phyloP scores from a whole-genome alignment of 108 stramenopile genomes.

The Fragilaria radians region DNA sequence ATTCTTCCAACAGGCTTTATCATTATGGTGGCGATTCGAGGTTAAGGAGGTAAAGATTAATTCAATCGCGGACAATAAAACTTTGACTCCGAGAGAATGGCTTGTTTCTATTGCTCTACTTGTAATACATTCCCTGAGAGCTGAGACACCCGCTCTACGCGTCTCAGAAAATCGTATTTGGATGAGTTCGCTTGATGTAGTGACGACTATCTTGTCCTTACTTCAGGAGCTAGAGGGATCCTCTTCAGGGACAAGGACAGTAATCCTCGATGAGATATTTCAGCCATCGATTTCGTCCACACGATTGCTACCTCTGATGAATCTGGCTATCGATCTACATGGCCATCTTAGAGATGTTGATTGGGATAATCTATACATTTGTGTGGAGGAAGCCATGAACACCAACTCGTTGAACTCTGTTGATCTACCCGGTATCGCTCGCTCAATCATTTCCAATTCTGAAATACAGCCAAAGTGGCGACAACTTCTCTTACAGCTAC shows the following conservation, averaged over 20 bases:
- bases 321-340: neutral
- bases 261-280: neutral
- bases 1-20: conserved; percentile 4
- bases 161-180: conserved; percentile 4
- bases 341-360: neutral
- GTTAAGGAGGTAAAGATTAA: neutral
- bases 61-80: neutral
- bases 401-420: neutral
- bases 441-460: neutral
- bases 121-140: neutral
- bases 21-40: neutral
- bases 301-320: neutral
- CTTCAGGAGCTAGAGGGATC: neutral
- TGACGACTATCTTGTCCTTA: conserved; percentile 3
- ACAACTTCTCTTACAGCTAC: neutral
- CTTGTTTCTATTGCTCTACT: neutral
- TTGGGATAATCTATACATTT: neutral
- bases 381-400: neutral
- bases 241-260: neutral
- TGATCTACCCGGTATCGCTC: conserved; percentile 7
- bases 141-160: neutral
- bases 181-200: conserved; percentile 4
- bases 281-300: neutral
- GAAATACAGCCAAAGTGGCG: neutral
- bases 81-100: conserved; percentile 2